Evolutionary conservation across 2,329 filamentous ascomycete genomes (phyloP).

Genomic region (Monilinia fructigena): DNA sequence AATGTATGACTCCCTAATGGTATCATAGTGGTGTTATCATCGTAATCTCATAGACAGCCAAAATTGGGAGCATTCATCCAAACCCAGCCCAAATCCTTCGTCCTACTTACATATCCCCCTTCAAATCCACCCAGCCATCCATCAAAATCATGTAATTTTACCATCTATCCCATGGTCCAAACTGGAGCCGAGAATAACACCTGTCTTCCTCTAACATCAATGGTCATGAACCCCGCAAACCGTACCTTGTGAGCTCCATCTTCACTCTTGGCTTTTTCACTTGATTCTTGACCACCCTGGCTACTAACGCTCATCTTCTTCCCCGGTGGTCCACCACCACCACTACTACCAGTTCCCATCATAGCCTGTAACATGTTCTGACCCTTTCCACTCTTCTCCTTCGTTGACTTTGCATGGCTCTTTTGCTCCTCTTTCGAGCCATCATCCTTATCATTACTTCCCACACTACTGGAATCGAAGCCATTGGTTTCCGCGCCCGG

Average conservation of each 20-base stretch:
- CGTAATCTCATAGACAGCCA: conserved; percentile 4
- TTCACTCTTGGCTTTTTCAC: conserved; percentile 36
- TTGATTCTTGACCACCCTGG: conserved; percentile 26
- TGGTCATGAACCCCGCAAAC: conserved; percentile 69
- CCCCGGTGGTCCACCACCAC: conserved; percentile 29
- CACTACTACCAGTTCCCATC: conserved; percentile 30
- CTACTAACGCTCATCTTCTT: conserved; percentile 34
- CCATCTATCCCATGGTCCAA: conserved; percentile 52
- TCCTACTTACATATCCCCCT: not conserved
- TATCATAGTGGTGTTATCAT: not conserved
- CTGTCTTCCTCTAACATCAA: conserved; percentile 74
- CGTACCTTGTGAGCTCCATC: conserved; percentile 55
- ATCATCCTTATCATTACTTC: conserved; percentile 39
- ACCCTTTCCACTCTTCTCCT: conserved; percentile 36
- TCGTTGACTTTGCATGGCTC: conserved; percentile 34
- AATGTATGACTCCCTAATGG: not conserved
- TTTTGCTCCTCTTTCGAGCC: conserved; percentile 35
- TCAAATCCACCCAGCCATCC: not conserved
- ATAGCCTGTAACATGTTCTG: conserved; percentile 43
- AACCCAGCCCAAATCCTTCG: not conserved
- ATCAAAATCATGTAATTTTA: not conserved
- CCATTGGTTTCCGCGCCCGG: conserved; percentile 35
- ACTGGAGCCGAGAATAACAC: conserved; percentile 75
- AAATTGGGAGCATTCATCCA: not conserved
- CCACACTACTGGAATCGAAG: conserved; percentile 36